Conservation (phyloP, 768 basidiomycete genomes). For the Hemileccinum rubropunctum region DNA sequence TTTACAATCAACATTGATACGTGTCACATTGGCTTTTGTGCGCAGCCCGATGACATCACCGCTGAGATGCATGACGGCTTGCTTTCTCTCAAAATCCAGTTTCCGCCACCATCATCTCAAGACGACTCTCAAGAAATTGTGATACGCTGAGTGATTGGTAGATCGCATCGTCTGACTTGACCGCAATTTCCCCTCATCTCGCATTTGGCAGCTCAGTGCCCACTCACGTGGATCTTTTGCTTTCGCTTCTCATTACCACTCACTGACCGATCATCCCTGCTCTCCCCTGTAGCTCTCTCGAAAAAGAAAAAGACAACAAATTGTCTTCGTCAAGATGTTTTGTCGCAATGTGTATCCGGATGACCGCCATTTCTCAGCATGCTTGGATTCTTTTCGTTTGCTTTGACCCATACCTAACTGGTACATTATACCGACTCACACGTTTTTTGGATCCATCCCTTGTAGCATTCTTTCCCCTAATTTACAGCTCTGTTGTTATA, state of each 20-base stretch:
- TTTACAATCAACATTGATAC: neutral
- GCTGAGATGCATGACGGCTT: slow-evolving; percentile 61
- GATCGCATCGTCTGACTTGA: slow-evolving; percentile 12
- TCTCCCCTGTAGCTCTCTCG: slow-evolving; percentile 5
- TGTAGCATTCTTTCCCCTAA: neutral
- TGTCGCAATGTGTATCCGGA: no score
- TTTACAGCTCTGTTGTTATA: neutral
- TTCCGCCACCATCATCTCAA: slow-evolving; percentile 42
- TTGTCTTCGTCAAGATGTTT: no score
- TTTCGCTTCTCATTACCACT: slow-evolving; percentile 1
- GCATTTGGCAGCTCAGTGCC: neutral
- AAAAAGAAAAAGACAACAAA: neutral
- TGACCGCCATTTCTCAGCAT: no score
- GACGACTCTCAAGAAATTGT: slow-evolving; percentile 47
- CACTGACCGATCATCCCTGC: slow-evolving; percentile 3
- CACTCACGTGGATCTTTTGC: slow-evolving; percentile 5
- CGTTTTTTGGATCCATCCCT: neutral
- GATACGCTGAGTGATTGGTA: slow-evolving; percentile 42
- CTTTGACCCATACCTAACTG: no score
- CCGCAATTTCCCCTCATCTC: slow-evolving; percentile 5
- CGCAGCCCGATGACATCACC: slow-evolving; percentile 51
- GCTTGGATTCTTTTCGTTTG: neutral
- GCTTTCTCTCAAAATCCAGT: slow-evolving; percentile 52
- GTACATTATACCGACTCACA: neutral
- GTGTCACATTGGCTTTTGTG: slow-evolving; percentile 7